Conservation (phyloP, 2,329 filamentous ascomycete genomes). For the Grosmannia penicillata region DNA sequence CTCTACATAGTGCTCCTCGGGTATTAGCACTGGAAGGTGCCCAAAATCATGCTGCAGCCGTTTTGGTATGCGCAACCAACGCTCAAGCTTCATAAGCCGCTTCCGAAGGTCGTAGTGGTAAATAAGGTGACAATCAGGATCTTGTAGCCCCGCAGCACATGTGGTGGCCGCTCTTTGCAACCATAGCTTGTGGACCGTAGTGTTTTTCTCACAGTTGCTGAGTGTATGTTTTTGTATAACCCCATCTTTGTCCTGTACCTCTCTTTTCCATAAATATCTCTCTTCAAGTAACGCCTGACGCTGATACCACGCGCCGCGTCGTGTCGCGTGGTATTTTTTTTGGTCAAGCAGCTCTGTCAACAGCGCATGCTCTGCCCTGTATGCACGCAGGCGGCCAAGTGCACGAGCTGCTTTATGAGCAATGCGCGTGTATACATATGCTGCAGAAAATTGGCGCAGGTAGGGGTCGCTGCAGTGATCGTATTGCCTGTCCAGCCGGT, state of each 20-base stretch:
- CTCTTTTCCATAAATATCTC: constrained; percentile 67
- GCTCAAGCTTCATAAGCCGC: constrained; percentile 82
- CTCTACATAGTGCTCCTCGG: constrained; percentile 58
- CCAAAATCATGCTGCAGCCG: constrained; percentile 86
- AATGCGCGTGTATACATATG: constrained; percentile 86
- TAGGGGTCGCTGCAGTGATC: constrained; percentile 92
- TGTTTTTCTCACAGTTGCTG: no score
- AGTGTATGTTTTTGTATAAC: constrained; percentile 21
- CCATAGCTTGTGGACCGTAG: constrained; percentile 80
- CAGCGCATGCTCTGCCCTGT: constrained; percentile 61
- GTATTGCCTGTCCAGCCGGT: constrained; percentile 61
- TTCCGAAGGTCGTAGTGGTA: constrained; percentile 94
- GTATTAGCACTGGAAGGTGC: constrained; percentile 64
- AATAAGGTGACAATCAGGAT: constrained; percentile 78
- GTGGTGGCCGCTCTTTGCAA: constrained; percentile 60
- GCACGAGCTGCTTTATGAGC: constrained; percentile 74
- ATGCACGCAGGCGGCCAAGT: constrained; percentile 67
- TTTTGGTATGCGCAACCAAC: constrained; percentile 64
- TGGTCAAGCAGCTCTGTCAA: constrained; percentile 65
- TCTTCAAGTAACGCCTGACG: constrained; percentile 89
- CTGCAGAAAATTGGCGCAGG: constrained; percentile 75
- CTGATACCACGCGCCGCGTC: constrained; percentile 88
- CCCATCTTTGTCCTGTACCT: constrained; percentile 16
- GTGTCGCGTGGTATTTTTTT: constrained; percentile 67
- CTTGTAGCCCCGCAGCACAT: constrained; percentile 75